Base-by-base conservation (phyloP, 2,329 filamentous ascomycete genomes). In the Penicillium paneum region DNA sequence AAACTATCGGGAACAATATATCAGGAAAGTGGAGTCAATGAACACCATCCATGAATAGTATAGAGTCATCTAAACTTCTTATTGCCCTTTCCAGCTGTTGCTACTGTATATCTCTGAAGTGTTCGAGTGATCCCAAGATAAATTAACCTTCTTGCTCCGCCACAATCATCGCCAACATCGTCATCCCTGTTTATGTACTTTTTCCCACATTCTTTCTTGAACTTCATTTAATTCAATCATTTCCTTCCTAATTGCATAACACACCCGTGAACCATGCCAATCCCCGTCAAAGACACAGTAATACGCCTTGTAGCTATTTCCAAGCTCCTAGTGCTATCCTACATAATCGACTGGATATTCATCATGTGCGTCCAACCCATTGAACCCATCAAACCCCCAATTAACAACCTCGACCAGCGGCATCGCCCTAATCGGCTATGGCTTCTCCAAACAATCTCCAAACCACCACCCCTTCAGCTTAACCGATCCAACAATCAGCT, bases 401-500 rank as follows among this genome's bases (percentile, higher is more conserved):
- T 8, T 43, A 13, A 43, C 40, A 36, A 44, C 12, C 13, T 6
- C 24, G 36, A 29, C 19, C 63, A 83, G 81, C 36, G 78, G 72
- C 17, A 81, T 84, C 21, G 84, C 80, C 26, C 79, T 78, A 13
- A 74, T 88, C 35, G 86, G 85, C 52, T 81, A 76, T 52, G 78
- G 79, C 7, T 80, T 90, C 61, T 82, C 82, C 56, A 75, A 76
- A 42, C 74, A 86, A 48, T 77, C 79, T 0, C 88, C 89, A 0
- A 89, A 86, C 65, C 83, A 84, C 63, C 80, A 86, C 34, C 85
- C 86, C 0, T 93, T 94, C 71, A 86, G 83, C 32, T 80, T 90
- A 7, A 78, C 84, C 59, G 86, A 97, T 66, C 83, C 86, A 21
- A 82, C 83, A 57, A 96, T 97, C 66, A 89, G 90, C 17, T 95